Evolutionary conservation across 768 basidiomycete genomes (phyloP).

Genomic region (Leccinum boreale): DNA sequence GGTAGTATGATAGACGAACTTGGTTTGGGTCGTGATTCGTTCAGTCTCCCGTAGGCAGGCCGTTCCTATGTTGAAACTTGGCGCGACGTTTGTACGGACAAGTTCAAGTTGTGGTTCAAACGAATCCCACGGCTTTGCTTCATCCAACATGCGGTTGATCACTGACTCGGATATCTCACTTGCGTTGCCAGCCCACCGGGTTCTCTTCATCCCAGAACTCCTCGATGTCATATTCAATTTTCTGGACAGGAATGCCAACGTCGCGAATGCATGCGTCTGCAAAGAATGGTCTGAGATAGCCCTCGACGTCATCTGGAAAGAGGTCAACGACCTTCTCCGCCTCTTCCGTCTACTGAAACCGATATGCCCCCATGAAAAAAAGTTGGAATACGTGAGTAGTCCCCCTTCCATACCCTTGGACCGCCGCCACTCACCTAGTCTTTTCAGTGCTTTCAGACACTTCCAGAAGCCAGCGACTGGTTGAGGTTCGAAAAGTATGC

Average conservation of each 20-base stretch:
- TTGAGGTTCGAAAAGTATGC: constrained; percentile 51
- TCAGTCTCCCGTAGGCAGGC: too few relatives aligned
- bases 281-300: constrained; percentile 58
- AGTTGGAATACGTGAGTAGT: constrained; percentile 22
- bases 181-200: constrained; percentile 20
- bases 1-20: too few relatives aligned
- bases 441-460: constrained; percentile 39
- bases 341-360: constrained; percentile 52
- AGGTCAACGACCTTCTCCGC: constrained; percentile 43
- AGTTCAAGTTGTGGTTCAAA: too few relatives aligned
- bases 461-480: constrained; percentile 52
- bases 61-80: too few relatives aligned
- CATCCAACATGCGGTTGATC: background rate
- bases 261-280: constrained; percentile 50
- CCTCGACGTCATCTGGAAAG: constrained; percentile 56
- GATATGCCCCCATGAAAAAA: constrained; percentile 23
- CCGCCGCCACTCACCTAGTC: background rate
- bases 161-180: background rate
- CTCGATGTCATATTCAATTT: constrained; percentile 53
- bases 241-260: constrained; percentile 40
- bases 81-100: too few relatives aligned
- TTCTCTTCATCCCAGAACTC: constrained; percentile 56
- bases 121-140: background rate
- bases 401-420: background rate
- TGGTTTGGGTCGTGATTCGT: too few relatives aligned